A percentile compares a stretch with the other conserved stretches of the same genome.
phyloP scores from a whole-genome alignment of 495 filamentous ascomycete genomes.

The Penicillium psychrofluorescens region DNA sequence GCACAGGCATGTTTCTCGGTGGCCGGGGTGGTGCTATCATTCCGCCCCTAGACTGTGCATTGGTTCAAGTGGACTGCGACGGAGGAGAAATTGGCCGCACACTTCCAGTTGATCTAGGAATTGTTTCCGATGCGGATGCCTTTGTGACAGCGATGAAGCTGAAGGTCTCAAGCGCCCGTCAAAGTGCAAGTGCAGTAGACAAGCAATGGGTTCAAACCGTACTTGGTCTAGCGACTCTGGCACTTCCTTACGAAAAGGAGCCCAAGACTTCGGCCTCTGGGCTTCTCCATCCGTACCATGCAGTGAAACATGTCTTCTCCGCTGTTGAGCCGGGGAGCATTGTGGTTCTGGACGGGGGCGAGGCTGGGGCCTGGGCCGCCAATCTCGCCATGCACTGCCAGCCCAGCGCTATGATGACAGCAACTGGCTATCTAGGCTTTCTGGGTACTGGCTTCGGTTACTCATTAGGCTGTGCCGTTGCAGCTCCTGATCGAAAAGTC shows the following conservation, averaged over 20 bases:
- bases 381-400: slow-evolving; percentile 5
- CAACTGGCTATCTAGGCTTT: slow-evolving; percentile 19
- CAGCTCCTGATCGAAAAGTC: slow-evolving; percentile 13
- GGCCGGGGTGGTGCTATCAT: slow-evolving; percentile 18
- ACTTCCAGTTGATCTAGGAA: slow-evolving; percentile 15
- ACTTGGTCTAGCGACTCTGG: slow-evolving; percentile 5
- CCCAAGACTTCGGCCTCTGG: slow-evolving; percentile 2
- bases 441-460: slow-evolving; percentile 22
- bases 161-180: background rate
- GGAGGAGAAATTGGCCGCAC: slow-evolving; percentile 18
- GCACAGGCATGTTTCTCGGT: slow-evolving; percentile 23
- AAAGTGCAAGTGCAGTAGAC: slow-evolving; percentile 2
- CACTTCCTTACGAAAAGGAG: slow-evolving; percentile 12
- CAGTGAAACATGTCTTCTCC: slow-evolving; percentile 13
- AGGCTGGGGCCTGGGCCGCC: slow-evolving; percentile 12
- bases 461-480: slow-evolving; percentile 15
- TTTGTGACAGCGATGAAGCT: background rate
- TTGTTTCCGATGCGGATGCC: slow-evolving; percentile 12
- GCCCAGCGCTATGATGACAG: slow-evolving; percentile 10
- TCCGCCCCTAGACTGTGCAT: slow-evolving; percentile 13
- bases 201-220: slow-evolving; percentile 10
- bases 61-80: slow-evolving; percentile 20
- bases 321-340: slow-evolving; percentile 17
- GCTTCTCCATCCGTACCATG: slow-evolving; percentile 20
- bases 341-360: slow-evolving; percentile 20